Base-by-base conservation (phyloP, 805 yeast genomes). In the Nakazawaea siamensis region DNA sequence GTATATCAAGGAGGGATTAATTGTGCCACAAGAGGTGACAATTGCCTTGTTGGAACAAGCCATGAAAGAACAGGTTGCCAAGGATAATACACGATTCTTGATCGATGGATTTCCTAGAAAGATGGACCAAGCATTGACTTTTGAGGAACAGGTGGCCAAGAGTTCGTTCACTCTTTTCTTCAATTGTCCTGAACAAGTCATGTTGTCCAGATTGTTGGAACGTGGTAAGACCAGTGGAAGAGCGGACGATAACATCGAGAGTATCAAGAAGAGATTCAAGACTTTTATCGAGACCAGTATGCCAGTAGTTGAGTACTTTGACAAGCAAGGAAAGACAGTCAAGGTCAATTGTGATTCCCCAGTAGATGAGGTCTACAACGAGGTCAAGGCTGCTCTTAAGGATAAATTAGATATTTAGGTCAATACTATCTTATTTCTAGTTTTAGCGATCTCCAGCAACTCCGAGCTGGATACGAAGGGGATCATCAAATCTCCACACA, bases 81-180 rank as follows among this genome's bases (percentile, higher is more conserved):
- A 64, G n/a, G 80, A 82, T 12, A 65, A 60, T 17, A 68, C 66
- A 35, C 75, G 75, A 46, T 90, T 88, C 56, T 64, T 90, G 49
- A 77, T 90, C 35, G 98, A 90, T 56, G 98, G 98, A 1, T 90
- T 92, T 71, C 98, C 98, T 32, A 74, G 97, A 55, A 86, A 88
- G 56, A 90, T 92, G 97, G 97, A 92, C 60, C 98, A 90, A 64
- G 97, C 97, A 0, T 40, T 81, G 27, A 82, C 90, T n/a, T 90
- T 90, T 55, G 97, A 90, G 61, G 75, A 81, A 26, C 64, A 74
- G 52, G 56, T 77, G 48, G 92, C 76, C 49, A 80, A 68, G 56
- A 80, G 84, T 43, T 65, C 75, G 18, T 73, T 80, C 58, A 76
- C 83, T 2, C 62, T 83, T 27, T 83, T 79, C 58, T 83, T 83